These are phyloP conservation scores for Mycotypha africana DNA, from an alignment of 371 early-diverging fungal species.

Conservation along the genomic window DNA sequence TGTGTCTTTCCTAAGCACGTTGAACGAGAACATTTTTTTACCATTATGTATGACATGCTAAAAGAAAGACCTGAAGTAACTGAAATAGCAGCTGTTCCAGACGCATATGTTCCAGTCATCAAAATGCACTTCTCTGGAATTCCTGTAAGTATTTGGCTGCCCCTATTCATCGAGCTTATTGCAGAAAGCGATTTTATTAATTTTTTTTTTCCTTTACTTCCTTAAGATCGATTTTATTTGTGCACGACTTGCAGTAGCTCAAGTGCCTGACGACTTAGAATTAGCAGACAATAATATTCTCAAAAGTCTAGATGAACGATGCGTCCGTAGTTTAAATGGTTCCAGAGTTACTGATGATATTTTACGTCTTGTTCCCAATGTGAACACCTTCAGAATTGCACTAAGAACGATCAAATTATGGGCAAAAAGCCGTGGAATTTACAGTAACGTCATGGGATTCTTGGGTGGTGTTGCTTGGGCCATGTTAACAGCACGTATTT, in stretches of 20 bases:
- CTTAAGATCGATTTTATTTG: conserved; percentile 97
- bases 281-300: conserved; percentile 86
- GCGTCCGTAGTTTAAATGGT: conserved; percentile 96
- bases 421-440: conserved; percentile 96
- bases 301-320: conserved; percentile 90
- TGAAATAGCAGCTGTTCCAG: conserved; percentile 84
- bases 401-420: conserved; percentile 97
- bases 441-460: conserved; percentile 98
- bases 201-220: too few relatives aligned
- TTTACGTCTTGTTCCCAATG: conserved; percentile 91
- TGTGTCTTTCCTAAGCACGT: conserved; percentile 97
- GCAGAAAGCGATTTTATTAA: too few relatives aligned
- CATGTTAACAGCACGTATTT: conserved; percentile 95
- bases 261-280: conserved; percentile 86
- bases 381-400: conserved; percentile 86
- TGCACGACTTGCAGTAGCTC: conserved; percentile 76
- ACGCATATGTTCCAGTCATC: conserved; percentile 98
- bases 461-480: conserved; percentile 99
- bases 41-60: conserved; percentile 85
- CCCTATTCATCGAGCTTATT: too few relatives aligned
- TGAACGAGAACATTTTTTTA: conserved; percentile 94
- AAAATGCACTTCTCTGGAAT: conserved; percentile 92
- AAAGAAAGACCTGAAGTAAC: conserved; percentile 79
- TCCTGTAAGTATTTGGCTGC: conserved; percentile 65
- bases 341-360: conserved; percentile 99